Percentiles rank a stretch among this genome's conserved stretches.
Evolutionary conservation across 1,139 yeast species (phyloP).

Genomic region (Debaryomyces subglobosus): DNA sequence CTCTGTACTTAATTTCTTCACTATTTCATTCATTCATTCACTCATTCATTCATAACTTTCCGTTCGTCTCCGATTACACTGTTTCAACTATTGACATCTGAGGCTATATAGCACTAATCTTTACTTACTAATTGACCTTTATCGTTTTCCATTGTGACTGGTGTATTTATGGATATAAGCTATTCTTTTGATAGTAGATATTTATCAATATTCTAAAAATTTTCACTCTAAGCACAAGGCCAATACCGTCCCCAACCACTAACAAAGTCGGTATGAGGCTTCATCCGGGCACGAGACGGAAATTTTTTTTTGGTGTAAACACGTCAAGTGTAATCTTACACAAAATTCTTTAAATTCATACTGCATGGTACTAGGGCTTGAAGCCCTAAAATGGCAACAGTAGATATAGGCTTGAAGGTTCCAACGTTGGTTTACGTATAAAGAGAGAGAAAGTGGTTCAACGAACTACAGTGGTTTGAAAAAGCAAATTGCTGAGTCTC

Average conservation of each 20-base stretch:
- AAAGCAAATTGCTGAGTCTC: no score
- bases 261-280: constrained; percentile 7
- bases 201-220: constrained; percentile 18
- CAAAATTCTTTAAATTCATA: constrained; percentile 2
- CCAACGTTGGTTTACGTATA: background rate
- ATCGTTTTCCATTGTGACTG: constrained; percentile 97
- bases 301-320: constrained; percentile 8
- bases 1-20: background rate
- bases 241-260: constrained; percentile 11
- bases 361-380: constrained; percentile 12
- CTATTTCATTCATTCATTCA: background rate
- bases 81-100: background rate
- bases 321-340: background rate
- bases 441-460: no score
- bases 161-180: constrained; percentile 19
- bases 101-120: background rate
- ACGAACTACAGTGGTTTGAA: no score
- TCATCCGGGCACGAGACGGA: constrained; percentile 6
- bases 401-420: background rate
- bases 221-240: constrained; percentile 17
- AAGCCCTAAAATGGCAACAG: constrained; percentile 12
- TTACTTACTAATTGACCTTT: constrained; percentile 97
- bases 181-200: constrained; percentile 10
- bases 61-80: background rate
- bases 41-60: background rate